These are phyloP conservation scores for Penicillium thymicola DNA, from an alignment of 2,329 filamentous ascomycete genomes.

Conservation along the genomic window DNA sequence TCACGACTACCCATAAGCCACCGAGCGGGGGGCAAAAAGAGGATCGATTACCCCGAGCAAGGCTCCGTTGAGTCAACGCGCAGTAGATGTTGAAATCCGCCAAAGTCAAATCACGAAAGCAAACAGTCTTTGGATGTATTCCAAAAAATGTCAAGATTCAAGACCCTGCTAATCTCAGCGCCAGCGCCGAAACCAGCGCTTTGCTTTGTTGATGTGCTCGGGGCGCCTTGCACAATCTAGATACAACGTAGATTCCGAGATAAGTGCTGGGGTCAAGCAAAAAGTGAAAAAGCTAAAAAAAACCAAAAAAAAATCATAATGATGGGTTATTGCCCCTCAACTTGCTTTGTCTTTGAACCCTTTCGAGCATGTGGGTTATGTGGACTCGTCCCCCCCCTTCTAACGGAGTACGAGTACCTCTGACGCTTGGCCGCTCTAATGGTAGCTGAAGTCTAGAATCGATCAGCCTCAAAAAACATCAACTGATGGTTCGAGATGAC, in stretches of 20 bases:
- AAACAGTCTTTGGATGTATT: neutral
- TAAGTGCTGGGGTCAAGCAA: neutral
- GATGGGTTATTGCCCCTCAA: neutral
- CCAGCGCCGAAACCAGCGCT: neutral
- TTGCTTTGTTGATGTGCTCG: constrained; percentile 6
- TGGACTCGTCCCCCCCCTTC: neutral
- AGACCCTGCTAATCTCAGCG: neutral
- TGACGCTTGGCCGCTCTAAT: neutral
- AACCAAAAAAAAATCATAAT: neutral
- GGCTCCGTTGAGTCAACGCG: neutral
- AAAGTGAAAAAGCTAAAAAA: neutral
- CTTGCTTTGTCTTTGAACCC: neutral
- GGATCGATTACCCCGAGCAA: neutral
- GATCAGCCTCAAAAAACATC: constrained; percentile 7
- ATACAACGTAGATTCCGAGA: neutral
- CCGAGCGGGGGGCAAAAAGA: neutral
- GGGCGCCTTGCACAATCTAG: constrained; percentile 4
- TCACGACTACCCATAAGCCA: neutral
- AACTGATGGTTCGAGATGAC: constrained; percentile 8
- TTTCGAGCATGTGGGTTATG: neutral
- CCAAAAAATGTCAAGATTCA: neutral
- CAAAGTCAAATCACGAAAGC: constrained; percentile 1
- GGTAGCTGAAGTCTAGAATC: constrained; percentile 5
- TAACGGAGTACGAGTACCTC: neutral
- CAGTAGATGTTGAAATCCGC: neutral